Evolutionary conservation across 768 basidiomycete genomes (phyloP).

Genomic region (Postia placenta): DNA sequence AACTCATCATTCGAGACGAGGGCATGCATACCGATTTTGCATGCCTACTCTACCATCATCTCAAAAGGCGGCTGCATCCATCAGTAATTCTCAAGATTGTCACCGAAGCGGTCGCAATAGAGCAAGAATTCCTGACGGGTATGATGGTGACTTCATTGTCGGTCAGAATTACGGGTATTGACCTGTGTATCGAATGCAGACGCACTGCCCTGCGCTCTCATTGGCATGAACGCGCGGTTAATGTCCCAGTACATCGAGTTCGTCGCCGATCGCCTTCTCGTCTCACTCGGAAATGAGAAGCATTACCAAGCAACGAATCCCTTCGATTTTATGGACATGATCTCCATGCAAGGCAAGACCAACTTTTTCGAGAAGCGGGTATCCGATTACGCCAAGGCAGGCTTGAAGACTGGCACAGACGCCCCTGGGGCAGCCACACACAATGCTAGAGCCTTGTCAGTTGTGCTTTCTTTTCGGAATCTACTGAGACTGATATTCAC

Average conservation of each 20-base stretch:
- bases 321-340: constrained; percentile 93
- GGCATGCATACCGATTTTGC: constrained; percentile 97
- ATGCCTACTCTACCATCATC: constrained; percentile 81
- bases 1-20: constrained; percentile 92
- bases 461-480: constrained; percentile 5
- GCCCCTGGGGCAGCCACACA: constrained; percentile 1
- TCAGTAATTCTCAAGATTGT: constrained; percentile 68
- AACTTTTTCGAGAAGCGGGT: constrained; percentile 97
- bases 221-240: constrained; percentile 87
- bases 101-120: constrained; percentile 76
- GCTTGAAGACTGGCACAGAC: constrained; percentile 32
- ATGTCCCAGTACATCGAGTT: constrained; percentile 94
- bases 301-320: constrained; percentile 75
- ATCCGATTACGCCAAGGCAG: constrained; percentile 73
- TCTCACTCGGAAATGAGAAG: constrained; percentile 79
- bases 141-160: no score
- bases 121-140: constrained; percentile 84
- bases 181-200: no score
- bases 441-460: constrained; percentile 32
- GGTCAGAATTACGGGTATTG: neutral
- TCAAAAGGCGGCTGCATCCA: constrained; percentile 77
- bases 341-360: constrained; percentile 92
- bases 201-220: constrained; percentile 79
- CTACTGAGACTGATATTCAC: constrained; percentile 1
- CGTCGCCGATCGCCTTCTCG: constrained; percentile 83